These are phyloP conservation scores for Bimuria novae-zelandiae DNA, from an alignment of 2,329 filamentous ascomycete genomes.

Conservation along the genomic window DNA sequence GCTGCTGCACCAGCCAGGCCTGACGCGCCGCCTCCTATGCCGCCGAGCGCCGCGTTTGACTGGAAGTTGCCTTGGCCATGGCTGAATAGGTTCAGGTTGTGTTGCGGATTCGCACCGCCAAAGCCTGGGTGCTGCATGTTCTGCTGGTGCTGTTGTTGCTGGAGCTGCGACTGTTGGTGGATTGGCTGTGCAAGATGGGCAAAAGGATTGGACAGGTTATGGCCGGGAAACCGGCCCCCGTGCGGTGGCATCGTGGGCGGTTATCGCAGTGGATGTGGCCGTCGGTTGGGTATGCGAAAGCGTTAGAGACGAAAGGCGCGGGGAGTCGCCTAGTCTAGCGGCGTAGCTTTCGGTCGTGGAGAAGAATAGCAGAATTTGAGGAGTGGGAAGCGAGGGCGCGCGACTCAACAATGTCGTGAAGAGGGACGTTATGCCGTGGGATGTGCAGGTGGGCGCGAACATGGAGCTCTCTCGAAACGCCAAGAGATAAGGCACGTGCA, in stretches of 20 bases:
- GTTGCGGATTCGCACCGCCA: slow-evolving; percentile 56
- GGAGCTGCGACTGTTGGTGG: slow-evolving; percentile 53
- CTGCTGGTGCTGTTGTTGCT: slow-evolving; percentile 56
- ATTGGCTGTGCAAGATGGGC: slow-evolving; percentile 56
- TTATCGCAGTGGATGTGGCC: slow-evolving; percentile 19
- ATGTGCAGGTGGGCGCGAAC: too few relatives aligned
- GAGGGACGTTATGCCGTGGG: not conserved
- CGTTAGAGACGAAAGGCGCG: not conserved
- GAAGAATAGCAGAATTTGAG: not conserved
- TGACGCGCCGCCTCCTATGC: slow-evolving; percentile 60
- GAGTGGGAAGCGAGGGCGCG: slow-evolving; percentile 1
- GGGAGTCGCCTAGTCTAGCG: not conserved
- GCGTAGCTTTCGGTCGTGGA: too few relatives aligned
- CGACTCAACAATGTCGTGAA: not conserved
- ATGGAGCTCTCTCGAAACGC: slow-evolving; percentile 9
- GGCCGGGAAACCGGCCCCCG: slow-evolving; percentile 62
- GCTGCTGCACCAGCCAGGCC: slow-evolving; percentile 60
- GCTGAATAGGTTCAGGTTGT: slow-evolving; percentile 64
- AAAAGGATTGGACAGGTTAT: slow-evolving; percentile 64
- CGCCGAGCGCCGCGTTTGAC: slow-evolving; percentile 59
- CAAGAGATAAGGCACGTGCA: slow-evolving; percentile 11
- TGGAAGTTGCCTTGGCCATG: slow-evolving; percentile 47
- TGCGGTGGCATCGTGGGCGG: slow-evolving; percentile 60
- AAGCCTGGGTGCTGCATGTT: slow-evolving; percentile 73
- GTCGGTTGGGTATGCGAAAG: not conserved